Evolutionary conservation across 768 basidiomycete species (phyloP).

Genomic region (Cyathus striatus): DNA sequence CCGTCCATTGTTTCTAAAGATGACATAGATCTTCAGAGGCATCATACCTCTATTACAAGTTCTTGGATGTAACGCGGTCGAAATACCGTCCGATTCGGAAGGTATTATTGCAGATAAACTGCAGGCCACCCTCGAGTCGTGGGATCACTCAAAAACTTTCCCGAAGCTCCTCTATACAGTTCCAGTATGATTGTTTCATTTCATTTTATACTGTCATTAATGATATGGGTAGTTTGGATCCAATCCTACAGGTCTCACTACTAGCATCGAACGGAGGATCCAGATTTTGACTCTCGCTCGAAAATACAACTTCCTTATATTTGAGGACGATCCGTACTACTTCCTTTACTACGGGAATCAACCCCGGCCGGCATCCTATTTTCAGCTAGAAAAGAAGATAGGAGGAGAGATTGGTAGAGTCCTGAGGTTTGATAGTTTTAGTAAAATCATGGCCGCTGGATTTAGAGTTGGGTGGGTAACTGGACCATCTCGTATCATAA

Average conservation of each 20-base stretch:
- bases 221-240: conserved; percentile 61
- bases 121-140: conserved; percentile 56
- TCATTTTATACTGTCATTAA: conserved; percentile 13
- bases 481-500: conserved; percentile 59
- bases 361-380: conserved; percentile 68
- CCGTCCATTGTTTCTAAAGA: conserved; percentile 7
- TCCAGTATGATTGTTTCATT: conserved; percentile 39
- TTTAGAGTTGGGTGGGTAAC: conserved; percentile 75
- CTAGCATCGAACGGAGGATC: conserved; percentile 58
- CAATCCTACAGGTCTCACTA: conserved; percentile 79
- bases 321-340: conserved; percentile 83
- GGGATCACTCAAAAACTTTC: conserved; percentile 62
- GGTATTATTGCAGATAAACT: conserved; percentile 58
- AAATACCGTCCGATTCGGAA: conserved; percentile 65
- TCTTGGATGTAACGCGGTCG: conserved; percentile 46
- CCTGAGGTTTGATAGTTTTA: conserved; percentile 81
- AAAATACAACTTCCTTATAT: conserved; percentile 70
- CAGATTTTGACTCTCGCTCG: conserved; percentile 64
- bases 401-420: conserved; percentile 67
- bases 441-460: conserved; percentile 71
- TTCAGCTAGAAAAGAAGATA: conserved; percentile 60
- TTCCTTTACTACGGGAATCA: conserved; percentile 67
- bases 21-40: conserved; percentile 36
- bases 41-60: conserved; percentile 54
- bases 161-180: conserved; percentile 80